Percentiles rank a stretch among this genome's conserved stretches.
Evolutionary conservation across 108 stramenopile genomes (phyloP).

Genomic region (Asterionellopsis glacialis): DNA sequence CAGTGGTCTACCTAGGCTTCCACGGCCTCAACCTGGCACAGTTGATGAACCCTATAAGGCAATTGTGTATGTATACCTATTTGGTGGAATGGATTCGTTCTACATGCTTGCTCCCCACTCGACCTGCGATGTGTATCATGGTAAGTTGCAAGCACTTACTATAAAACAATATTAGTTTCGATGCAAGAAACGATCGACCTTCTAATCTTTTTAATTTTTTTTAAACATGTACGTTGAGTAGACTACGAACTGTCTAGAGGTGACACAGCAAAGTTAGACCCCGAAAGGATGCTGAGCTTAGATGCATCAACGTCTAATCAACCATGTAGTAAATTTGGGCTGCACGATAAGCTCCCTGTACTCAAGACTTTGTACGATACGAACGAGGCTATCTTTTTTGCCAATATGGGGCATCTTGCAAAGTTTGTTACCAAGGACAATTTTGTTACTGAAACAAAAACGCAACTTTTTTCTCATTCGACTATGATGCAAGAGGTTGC

Average conservation of each 20-base stretch:
- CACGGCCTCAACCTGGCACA: neutral
- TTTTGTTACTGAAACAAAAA: slow-evolving; percentile 2
- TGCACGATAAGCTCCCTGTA: slow-evolving; percentile 28
- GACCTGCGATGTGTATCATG: slow-evolving; percentile 6
- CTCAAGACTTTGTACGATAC: slow-evolving; percentile 35
- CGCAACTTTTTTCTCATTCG: slow-evolving; percentile 34
- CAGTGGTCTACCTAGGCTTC: neutral
- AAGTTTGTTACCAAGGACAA: slow-evolving; percentile 13
- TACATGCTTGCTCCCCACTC: slow-evolving; percentile 31
- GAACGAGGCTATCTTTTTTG: slow-evolving; percentile 35
- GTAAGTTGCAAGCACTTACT: too few species aligned
- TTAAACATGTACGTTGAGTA: neutral
- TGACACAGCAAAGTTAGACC: neutral
- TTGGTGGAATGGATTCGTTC: slow-evolving; percentile 39
- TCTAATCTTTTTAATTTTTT: too few species aligned
- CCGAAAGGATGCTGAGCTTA: slow-evolving; percentile 24
- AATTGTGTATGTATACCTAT: slow-evolving; percentile 30
- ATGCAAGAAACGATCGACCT: slow-evolving; percentile 4
- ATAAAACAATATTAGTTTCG: too few species aligned
- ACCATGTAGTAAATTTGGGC: slow-evolving; percentile 38
- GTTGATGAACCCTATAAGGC: slow-evolving; percentile 24
- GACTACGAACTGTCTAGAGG: slow-evolving; percentile 14
- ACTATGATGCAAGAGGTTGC: slow-evolving; percentile 29
- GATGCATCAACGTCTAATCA: slow-evolving; percentile 29
- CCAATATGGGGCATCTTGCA: slow-evolving; percentile 16